A percentile compares a stretch with the other conserved stretches of the same genome.
Evolutionary conservation across 495 filamentous ascomycete genomes (phyloP).

Genomic region (Xylaria grammica): DNA sequence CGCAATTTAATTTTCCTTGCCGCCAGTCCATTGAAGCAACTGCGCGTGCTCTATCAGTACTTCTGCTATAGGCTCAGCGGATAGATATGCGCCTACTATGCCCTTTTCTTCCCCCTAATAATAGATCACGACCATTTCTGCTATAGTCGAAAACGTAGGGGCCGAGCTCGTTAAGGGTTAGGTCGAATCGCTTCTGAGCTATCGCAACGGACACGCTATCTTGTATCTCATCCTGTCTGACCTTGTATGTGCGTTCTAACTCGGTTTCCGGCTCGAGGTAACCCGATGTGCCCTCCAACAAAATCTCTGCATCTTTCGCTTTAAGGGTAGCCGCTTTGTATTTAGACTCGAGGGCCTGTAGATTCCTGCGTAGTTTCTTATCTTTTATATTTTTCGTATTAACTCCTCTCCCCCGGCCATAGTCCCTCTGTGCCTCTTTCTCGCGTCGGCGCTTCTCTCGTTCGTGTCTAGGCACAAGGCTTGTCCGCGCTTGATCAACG

Average conservation of each 20-base stretch:
- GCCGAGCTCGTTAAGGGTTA: slow-evolving; percentile 81
- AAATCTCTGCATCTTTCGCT: slow-evolving; percentile 93
- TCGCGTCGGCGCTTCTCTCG: slow-evolving; percentile 47
- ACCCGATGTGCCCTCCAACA: slow-evolving; percentile 84
- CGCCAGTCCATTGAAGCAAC: slow-evolving; percentile 97
- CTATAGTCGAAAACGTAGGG: slow-evolving; percentile 90
- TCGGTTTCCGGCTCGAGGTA: slow-evolving; percentile 88
- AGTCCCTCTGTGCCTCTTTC: slow-evolving; percentile 72
- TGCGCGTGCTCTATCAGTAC: slow-evolving; percentile 3
- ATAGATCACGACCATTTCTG: slow-evolving; percentile 80
- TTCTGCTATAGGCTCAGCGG: background rate
- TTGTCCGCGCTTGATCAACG: slow-evolving; percentile 48
- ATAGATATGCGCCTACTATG: slow-evolving; percentile 53
- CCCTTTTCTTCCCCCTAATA: slow-evolving; percentile 88
- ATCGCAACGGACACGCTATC: slow-evolving; percentile 76
- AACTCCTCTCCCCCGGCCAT: slow-evolving; percentile 82
- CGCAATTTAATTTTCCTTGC: slow-evolving; percentile 85
- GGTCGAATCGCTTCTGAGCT: slow-evolving; percentile 89
- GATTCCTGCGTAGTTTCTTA: slow-evolving; percentile 85
- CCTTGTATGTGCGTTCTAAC: slow-evolving; percentile 89
- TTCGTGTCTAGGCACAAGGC: slow-evolving; percentile 50
- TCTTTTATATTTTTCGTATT: slow-evolving; percentile 65
- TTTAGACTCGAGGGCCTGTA: slow-evolving; percentile 77
- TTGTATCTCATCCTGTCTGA: slow-evolving; percentile 86
- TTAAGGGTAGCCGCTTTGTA: slow-evolving; percentile 79